Evolutionary conservation across 148 eudicot species (phyloP), one percentile per base, ranked within the genome.

Genomic region (Cornus controversa): DNA sequence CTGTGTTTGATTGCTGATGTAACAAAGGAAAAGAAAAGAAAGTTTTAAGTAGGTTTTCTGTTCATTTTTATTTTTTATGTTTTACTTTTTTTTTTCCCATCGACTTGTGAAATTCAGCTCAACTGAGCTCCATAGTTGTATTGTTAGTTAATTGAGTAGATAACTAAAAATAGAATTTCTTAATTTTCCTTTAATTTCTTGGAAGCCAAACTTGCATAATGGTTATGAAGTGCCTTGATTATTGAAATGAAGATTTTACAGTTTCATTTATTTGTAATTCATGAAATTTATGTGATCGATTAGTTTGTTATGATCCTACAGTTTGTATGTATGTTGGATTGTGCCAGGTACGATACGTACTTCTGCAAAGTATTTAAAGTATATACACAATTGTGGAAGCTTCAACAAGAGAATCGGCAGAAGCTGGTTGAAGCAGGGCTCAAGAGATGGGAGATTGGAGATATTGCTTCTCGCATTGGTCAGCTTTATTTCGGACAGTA

Each of bases 391-490:
- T 75, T 94, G 58, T 94, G 98, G 98, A 94, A 94, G 83, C 92
- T 89, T 82, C 98, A 94, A 68, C 98, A 94, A 85, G 97, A 92
- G 83, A 94, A 94, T 84, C 86, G 98, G 29, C 94, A 90, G 79
- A 90, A 86, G 83, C 88, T 94, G 79, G 94, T 94, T 74, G 98
- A 94, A 80, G 90, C 91, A 23, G 98, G 98, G 77, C 84, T 94
- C 9, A 92, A 90, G 89, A 87, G 97, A 87, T 92, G 98, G 98
- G 94, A 94, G 86, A 94, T 94, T 77, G 98, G 98, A 79, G 98
- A 94, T 80, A 94, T 94, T 82, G 98, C 97, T 58, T 94, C 98
- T 70, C 86, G 97, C 75, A 94, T 92, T 77, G 97, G 92, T 66
- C 98, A 94, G 85, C 91, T 94, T 78, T 92, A 94, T 83, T 94